These are phyloP conservation scores for Schizothecium vesticola DNA, from an alignment of 495 filamentous ascomycete genomes.

Conservation along the genomic window DNA sequence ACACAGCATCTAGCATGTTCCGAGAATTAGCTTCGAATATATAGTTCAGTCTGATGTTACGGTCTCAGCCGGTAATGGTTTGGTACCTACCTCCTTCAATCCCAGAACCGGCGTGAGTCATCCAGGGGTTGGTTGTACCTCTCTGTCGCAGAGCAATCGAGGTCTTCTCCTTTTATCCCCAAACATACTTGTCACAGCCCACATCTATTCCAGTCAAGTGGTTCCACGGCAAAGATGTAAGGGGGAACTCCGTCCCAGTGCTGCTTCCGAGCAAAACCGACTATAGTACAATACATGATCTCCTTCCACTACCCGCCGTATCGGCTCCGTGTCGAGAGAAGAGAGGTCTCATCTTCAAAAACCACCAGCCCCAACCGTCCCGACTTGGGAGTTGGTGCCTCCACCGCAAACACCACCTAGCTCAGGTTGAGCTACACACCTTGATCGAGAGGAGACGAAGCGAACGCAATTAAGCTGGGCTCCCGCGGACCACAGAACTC, in stretches of 20 bases:
- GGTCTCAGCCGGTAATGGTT: no score
- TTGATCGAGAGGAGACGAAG: background rate
- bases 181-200: background rate
- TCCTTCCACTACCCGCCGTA: background rate
- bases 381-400: background rate
- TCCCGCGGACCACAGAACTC: background rate
- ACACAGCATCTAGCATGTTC: background rate
- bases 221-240: background rate
- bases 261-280: background rate
- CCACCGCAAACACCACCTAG: background rate
- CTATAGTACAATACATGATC: constrained; percentile 7
- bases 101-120: background rate
- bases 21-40: background rate
- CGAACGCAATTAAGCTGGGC: background rate
- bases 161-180: background rate
- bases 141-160: background rate
- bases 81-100: background rate
- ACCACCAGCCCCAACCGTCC: background rate
- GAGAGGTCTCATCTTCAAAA: background rate
- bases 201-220: background rate
- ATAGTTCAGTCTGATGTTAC: background rate
- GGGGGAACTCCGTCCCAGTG: background rate
- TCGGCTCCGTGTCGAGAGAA: background rate
- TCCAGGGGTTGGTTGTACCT: background rate
- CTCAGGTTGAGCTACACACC: background rate